Percentiles rank a stretch among this genome's conserved stretches.
Conservation (phyloP, 2,329 filamentous ascomycete species). For the Colletotrichum incanum region DNA sequence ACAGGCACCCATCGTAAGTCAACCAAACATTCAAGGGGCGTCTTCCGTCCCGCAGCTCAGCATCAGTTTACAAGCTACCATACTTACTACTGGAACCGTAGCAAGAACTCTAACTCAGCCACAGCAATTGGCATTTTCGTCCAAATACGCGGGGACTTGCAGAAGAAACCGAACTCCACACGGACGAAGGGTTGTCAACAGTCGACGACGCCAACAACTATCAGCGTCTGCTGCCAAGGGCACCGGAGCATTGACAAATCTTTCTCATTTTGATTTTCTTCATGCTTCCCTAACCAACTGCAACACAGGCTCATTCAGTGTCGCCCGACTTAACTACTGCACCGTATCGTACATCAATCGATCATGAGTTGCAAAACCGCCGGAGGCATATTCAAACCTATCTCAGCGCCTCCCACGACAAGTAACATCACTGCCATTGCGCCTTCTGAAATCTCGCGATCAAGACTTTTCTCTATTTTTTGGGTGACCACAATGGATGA, state of each 20-base stretch:
- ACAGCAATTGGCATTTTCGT: not conserved
- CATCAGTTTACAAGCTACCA: not conserved
- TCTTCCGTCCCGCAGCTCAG: conserved; percentile 4
- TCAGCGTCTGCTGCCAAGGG: not conserved
- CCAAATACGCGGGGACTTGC: not conserved
- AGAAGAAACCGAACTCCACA: not conserved
- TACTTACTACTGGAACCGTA: not conserved
- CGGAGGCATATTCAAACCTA: no score
- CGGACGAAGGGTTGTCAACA: not conserved
- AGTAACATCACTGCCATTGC: not conserved
- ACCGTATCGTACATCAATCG: not conserved
- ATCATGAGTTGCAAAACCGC: not conserved
- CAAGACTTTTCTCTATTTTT: conserved; percentile 31
- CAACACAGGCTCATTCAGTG: not conserved
- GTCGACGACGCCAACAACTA: not conserved
- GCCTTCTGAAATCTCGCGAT: conserved; percentile 6
- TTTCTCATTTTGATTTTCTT: not conserved
- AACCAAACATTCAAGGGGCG: not conserved
- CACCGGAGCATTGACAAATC: not conserved
- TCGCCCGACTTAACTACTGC: not conserved
- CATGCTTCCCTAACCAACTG: not conserved
- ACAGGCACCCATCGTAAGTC: not conserved
- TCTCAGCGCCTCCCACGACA: no score
- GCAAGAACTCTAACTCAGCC: not conserved
- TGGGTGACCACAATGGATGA: conserved; percentile 40